phyloP scores from a whole-genome alignment of 1,139 yeast species.

The Eremothecium coryli region DNA sequence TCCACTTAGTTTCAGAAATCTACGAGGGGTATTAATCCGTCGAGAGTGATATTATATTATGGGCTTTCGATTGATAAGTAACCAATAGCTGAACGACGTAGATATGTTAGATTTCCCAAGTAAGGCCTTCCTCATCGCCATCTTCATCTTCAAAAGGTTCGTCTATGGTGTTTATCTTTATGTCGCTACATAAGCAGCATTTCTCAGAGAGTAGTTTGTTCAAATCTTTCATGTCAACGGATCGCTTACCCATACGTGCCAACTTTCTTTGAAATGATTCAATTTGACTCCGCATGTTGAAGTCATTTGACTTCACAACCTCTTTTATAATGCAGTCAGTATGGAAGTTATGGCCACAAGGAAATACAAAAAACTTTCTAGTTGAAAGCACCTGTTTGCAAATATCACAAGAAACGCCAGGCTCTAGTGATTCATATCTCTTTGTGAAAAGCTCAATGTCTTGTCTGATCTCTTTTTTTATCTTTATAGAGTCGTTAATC shows the following conservation, averaged over 20 bases:
- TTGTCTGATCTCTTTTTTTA: slow-evolving; percentile 51
- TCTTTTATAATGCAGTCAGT: slow-evolving; percentile 69
- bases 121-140: slow-evolving; percentile 17
- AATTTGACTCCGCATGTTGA: slow-evolving; percentile 54
- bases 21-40: too few species aligned
- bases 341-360: slow-evolving; percentile 87
- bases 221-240: slow-evolving; percentile 31
- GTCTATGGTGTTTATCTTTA: slow-evolving; percentile 63
- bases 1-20: neutral
- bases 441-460: slow-evolving; percentile 46
- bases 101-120: slow-evolving; percentile 20
- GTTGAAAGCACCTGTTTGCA: slow-evolving; percentile 63
- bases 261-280: slow-evolving; percentile 44
- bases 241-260: slow-evolving; percentile 22
- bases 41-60: neutral
- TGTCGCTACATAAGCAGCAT: slow-evolving; percentile 75
- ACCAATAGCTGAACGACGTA: too few species aligned
- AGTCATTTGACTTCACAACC: slow-evolving; percentile 56
- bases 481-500: slow-evolving; percentile 63
- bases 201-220: slow-evolving; percentile 55
- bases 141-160: slow-evolving; percentile 33
- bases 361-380: slow-evolving; percentile 71
- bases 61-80: neutral
- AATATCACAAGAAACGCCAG: slow-evolving; percentile 72
- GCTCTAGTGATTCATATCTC: slow-evolving; percentile 55